phyloP scores from a whole-genome alignment of 306 rosid species.

The Cucurbita argyrosperma region DNA sequence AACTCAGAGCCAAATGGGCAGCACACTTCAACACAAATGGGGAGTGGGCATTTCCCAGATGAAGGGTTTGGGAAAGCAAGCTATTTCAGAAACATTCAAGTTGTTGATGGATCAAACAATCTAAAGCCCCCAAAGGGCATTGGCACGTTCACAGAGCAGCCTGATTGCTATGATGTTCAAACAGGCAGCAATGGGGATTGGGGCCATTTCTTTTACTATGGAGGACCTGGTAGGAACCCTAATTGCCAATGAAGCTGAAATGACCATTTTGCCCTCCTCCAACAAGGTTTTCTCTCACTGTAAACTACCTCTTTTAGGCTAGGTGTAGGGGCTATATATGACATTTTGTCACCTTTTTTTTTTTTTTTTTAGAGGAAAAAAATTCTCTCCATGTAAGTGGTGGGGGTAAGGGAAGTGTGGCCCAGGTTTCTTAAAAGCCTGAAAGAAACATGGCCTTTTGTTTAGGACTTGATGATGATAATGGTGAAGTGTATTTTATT shows the following conservation, averaged over 20 bases:
- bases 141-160: slow-evolving; percentile 80
- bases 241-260: slow-evolving; percentile 43
- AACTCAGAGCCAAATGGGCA: slow-evolving; percentile 68
- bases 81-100: slow-evolving; percentile 83
- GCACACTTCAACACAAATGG: slow-evolving; percentile 95
- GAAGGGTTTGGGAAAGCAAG: slow-evolving; percentile 90
- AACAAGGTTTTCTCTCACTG: slow-evolving; percentile 14
- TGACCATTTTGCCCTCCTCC: slow-evolving; percentile 15
- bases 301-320: slow-evolving; percentile 3
- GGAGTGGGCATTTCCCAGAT: slow-evolving; percentile 86
- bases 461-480: background rate
- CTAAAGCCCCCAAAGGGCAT: slow-evolving; percentile 76
- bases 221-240: slow-evolving; percentile 87
- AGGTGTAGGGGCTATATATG: slow-evolving; percentile 22
- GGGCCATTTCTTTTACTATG: slow-evolving; percentile 98
- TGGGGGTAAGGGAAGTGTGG: slow-evolving; percentile 33
- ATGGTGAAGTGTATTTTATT: slow-evolving; percentile 37
- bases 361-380: slow-evolving; percentile 18
- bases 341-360: slow-evolving; percentile 24
- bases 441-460: slow-evolving; percentile 42
- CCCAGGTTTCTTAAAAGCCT: slow-evolving; percentile 56
- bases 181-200: slow-evolving; percentile 85
- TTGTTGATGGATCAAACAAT: slow-evolving; percentile 82
- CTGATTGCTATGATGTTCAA: slow-evolving; percentile 95
- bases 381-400: slow-evolving; percentile 58